These are phyloP conservation scores for Pleurotus tuoliensis DNA, from an alignment of 768 basidiomycete species.

Conservation along the genomic window DNA sequence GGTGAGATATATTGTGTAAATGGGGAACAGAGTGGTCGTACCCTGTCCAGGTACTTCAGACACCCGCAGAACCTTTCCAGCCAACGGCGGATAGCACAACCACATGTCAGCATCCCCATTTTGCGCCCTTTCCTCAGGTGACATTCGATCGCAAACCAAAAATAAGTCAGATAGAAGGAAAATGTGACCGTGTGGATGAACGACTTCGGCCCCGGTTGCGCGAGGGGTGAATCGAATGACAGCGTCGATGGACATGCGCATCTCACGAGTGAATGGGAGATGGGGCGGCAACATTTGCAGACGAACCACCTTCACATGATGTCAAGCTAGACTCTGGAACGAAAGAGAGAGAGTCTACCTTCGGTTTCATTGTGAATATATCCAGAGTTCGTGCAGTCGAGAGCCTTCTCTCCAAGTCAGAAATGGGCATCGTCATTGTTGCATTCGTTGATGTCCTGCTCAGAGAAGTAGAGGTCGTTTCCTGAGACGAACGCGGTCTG, in stretches of 20 bases:
- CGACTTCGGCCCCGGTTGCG: conserved; percentile 67
- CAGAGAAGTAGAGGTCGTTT: conserved; percentile 51
- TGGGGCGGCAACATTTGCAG: conserved; percentile 84
- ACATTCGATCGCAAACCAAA: conserved; percentile 84
- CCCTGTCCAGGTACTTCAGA: conserved; percentile 59
- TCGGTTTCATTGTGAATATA: conserved; percentile 92
- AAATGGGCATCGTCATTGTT: conserved; percentile 52
- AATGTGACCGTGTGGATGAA: conserved; percentile 76
- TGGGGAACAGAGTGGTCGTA: conserved; percentile 23
- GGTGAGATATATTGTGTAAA: background rate
- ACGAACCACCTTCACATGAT: conserved; percentile 65
- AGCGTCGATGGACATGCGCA: conserved; percentile 71
- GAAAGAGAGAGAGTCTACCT: conserved; percentile 43
- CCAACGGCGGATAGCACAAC: conserved; percentile 91
- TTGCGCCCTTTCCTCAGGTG: conserved; percentile 53
- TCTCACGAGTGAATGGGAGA: conserved; percentile 72
- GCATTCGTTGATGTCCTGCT: conserved; percentile 45
- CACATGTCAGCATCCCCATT: conserved; percentile 71
- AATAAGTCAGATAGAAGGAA: conserved; percentile 93
- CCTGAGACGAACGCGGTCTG: conserved; percentile 60
- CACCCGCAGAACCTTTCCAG: conserved; percentile 87
- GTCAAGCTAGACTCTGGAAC: conserved; percentile 7
- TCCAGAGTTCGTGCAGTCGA: conserved; percentile 79
- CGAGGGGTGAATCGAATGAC: conserved; percentile 74
- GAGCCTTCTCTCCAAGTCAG: conserved; percentile 79